Conservation (phyloP, 768 basidiomycete genomes). For the Mycena crocata region DNA sequence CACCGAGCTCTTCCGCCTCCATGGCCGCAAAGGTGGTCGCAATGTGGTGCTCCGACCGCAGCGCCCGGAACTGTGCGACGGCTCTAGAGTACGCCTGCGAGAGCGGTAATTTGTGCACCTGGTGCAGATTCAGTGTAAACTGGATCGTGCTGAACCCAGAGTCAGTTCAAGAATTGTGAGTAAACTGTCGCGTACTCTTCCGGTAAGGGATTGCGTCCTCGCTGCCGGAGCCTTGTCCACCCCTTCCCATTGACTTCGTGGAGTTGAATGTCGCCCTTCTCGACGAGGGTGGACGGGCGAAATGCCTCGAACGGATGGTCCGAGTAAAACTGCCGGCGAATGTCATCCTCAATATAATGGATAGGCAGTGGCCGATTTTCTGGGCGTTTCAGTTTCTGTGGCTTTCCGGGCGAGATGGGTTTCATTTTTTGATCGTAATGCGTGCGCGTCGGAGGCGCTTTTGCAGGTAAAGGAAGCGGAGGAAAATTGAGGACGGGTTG, state of each 20-base stretch:
- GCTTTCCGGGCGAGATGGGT: constrained; percentile 27
- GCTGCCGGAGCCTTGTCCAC: constrained; percentile 87
- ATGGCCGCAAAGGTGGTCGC: constrained; percentile 79
- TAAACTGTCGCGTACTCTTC: constrained; percentile 82
- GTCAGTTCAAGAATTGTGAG: constrained; percentile 25
- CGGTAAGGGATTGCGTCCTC: constrained; percentile 82
- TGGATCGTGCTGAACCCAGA: constrained; percentile 70
- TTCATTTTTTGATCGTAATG: constrained; percentile 60
- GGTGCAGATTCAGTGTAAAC: constrained; percentile 84
- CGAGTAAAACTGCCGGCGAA: constrained; percentile 91
- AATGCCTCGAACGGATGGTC: constrained; percentile 98
- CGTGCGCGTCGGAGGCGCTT: constrained; percentile 70
- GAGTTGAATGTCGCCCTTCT: constrained; percentile 69
- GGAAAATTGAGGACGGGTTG: constrained; percentile 88
- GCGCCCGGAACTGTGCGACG: constrained; percentile 86
- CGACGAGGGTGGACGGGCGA: constrained; percentile 80
- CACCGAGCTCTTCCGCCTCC: constrained; percentile 85
- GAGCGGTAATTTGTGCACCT: constrained; percentile 70
- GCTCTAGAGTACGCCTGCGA: constrained; percentile 85
- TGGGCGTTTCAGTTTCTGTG: constrained; percentile 49
- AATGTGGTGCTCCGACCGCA: constrained; percentile 87
- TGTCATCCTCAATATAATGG: constrained; percentile 84
- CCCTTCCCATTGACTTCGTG: constrained; percentile 66
- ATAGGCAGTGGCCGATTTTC: constrained; percentile 68
- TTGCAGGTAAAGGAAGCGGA: constrained; percentile 87